Evolutionary conservation across 2,329 filamentous ascomycete genomes (phyloP).

Genomic region (Onygenales sp.): DNA sequence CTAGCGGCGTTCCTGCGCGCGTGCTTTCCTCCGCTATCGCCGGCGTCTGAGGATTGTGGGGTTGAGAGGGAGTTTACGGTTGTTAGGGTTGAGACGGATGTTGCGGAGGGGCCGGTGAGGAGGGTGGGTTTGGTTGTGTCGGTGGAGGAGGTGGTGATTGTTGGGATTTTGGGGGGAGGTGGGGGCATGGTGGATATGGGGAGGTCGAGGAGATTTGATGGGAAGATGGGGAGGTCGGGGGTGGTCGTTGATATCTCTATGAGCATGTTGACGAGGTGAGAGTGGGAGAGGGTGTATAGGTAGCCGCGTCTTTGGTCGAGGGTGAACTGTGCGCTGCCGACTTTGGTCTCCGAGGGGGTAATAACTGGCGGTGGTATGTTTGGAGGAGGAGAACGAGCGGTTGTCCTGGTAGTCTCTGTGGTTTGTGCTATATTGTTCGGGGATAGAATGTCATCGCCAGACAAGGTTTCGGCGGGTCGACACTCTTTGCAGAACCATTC

Average conservation of each 20-base stretch:
- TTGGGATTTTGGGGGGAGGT: constrained; percentile 2
- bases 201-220: constrained; percentile 23
- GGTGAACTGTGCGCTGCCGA: constrained; percentile 21
- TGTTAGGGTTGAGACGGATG: constrained; percentile 2
- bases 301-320: constrained; percentile 50
- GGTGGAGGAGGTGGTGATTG: constrained; percentile 9
- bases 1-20: neutral
- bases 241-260: constrained; percentile 52
- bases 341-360: constrained; percentile 17
- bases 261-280: constrained; percentile 55
- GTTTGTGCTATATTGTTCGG: neutral
- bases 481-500: constrained; percentile 66
- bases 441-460: neutral
- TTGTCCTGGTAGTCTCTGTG: neutral
- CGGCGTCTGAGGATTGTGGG: constrained; percentile 2
- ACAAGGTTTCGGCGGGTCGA: constrained; percentile 15
- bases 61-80: constrained; percentile 2
- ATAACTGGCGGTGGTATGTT: constrained; percentile 14
- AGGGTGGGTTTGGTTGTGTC: constrained; percentile 3
- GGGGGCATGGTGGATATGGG: constrained; percentile 5
- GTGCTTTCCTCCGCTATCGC: constrained; percentile 1
- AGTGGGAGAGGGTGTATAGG: constrained; percentile 51
- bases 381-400: no score
- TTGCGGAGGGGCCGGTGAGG: constrained; percentile 7
- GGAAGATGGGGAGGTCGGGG: constrained; percentile 59